Base-by-base conservation (phyloP, 805 yeast genomes). In the Lipomyces mesembrius region DNA sequence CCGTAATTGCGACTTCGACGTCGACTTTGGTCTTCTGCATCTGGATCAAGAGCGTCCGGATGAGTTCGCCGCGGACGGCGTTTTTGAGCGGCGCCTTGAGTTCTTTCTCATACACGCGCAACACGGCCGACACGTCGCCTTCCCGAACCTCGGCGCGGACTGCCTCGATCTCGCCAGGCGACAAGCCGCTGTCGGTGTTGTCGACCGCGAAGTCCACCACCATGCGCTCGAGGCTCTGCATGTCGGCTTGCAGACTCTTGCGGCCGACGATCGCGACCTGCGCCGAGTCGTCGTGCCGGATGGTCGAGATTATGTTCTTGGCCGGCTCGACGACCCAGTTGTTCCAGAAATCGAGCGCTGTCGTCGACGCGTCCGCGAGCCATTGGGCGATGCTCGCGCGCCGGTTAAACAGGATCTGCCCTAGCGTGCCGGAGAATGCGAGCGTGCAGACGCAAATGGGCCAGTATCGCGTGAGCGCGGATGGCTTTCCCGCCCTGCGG, bases 21-120 rank as follows among this genome's bases (percentile, higher is more conserved):
- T 94, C 99, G 6, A 95, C 98, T 78, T 94, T 94, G 12, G 97
- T 89, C 78, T 95, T 94, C 77, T 94, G 99, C n/a, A 95, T 82
- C 77, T 95, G 98, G 69, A 94, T 93, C 74, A 95, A 79, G 57
- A 95, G 77, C 17, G 93, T 87, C 63, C 97, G 83, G 8, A 92
- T 77, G 70, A 94, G 82, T 64, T 87, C 85, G 3, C 98, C 99
- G 14, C 79, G 78, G 2, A 92, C 65, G 1, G 88, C 72, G 49
- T 88, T 87, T 63, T 81, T 83, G 58, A 92, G 74, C 0, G 98
- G 98, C 5, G 81, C 76, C 65, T 86, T 84, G 65, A 95, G 80
- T 71, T 92, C 94, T 32, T 79, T 73, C 74, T 94, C 98, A 75
- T 95, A 95, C 39, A 87, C 85, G 57, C 87, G 83, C 90, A 94